Percentiles rank a stretch among this genome's conserved stretches.
These are phyloP conservation scores for Coelastrella sp. DNA, from an alignment of 139 green algal species.

Conservation along the genomic window DNA sequence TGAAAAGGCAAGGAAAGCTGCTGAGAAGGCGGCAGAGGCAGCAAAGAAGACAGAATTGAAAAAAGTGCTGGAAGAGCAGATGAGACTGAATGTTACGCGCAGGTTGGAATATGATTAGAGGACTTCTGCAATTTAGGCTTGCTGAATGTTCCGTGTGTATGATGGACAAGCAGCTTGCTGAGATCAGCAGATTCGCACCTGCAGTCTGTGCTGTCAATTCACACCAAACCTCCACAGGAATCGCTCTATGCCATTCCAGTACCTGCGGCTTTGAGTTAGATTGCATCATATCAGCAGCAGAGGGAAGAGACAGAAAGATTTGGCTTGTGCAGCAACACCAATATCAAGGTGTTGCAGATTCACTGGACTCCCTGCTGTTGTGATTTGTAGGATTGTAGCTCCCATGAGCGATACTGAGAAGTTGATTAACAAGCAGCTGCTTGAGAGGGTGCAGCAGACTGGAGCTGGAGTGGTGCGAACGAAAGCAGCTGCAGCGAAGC, in stretches of 20 bases:
- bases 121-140: not conserved
- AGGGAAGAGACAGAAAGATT: not conserved
- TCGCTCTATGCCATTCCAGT: no score
- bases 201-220: no score
- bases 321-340: not conserved
- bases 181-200: no score
- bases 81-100: slow-evolving; percentile 35
- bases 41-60: slow-evolving; percentile 42
- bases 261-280: no score
- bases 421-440: slow-evolving; percentile 39
- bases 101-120: not conserved
- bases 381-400: slow-evolving; percentile 38
- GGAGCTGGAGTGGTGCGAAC: slow-evolving; percentile 8
- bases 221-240: no score
- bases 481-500: slow-evolving; percentile 21
- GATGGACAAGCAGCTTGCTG: no score
- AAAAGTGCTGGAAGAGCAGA: slow-evolving; percentile 40
- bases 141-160: no score
- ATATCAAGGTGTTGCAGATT: not conserved
- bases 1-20: slow-evolving; percentile 11
- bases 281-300: not conserved
- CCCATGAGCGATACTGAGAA: slow-evolving; percentile 53
- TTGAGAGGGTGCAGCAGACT: slow-evolving; percentile 22
- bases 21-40: slow-evolving; percentile 25
- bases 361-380: not conserved